Percentiles rank a stretch among this genome's conserved stretches.
These are phyloP conservation scores for Sphaerosporella brunnea DNA, from an alignment of 495 filamentous ascomycete species.

Conservation along the genomic window DNA sequence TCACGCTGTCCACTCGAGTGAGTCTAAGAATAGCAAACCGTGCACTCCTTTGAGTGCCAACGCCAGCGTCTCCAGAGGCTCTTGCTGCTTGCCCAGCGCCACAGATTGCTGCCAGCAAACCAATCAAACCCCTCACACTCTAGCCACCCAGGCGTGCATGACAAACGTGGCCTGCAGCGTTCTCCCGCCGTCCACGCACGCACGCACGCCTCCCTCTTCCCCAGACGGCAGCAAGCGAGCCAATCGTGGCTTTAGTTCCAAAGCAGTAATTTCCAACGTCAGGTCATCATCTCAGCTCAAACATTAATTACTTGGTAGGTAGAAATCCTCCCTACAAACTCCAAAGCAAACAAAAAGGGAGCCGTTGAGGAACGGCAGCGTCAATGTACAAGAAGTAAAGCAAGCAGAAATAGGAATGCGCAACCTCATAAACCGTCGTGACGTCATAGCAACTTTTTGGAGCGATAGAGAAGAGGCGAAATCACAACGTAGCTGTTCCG, in stretches of 20 bases:
- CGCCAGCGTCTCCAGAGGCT: too few species aligned
- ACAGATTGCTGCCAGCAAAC: neutral
- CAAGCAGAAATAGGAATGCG: neutral
- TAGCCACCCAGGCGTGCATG: neutral
- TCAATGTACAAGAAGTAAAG: neutral
- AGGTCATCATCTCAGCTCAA: neutral
- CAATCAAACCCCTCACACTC: neutral
- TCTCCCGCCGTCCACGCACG: neutral
- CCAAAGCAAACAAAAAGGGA: too few species aligned
- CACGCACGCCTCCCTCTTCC: neutral
- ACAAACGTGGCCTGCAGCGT: too few species aligned
- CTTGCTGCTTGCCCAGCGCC: neutral
- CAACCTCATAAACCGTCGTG: neutral
- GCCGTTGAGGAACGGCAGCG: too few species aligned
- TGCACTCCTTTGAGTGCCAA: too few species aligned
- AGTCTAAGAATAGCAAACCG: too few species aligned
- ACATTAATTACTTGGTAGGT: neutral
- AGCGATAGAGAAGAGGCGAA: conserved; percentile 16
- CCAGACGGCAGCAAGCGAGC: conserved; percentile 14
- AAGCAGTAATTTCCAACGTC: conserved; percentile 21
- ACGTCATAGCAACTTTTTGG: neutral
- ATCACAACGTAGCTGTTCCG: conserved; percentile 25
- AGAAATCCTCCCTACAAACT: neutral
- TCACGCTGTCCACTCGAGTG: too few species aligned
- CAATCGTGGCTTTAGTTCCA: conserved; percentile 14